Conservation (phyloP, 2,329 filamentous ascomycete species). For the Sarocladiaceae sp. region DNA sequence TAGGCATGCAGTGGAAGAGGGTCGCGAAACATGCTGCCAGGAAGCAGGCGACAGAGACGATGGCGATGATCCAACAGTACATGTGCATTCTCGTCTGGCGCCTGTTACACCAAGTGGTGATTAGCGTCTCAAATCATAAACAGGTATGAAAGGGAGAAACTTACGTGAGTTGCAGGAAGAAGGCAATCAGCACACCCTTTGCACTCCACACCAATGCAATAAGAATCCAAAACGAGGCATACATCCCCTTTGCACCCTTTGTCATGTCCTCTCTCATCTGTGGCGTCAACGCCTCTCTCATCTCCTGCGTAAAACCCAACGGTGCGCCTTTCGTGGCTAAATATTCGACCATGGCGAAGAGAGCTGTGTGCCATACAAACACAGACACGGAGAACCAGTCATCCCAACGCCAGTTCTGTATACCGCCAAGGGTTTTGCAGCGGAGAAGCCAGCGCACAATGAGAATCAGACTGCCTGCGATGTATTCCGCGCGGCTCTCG, state of each 20-base stretch:
- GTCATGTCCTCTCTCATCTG: conserved; percentile 4
- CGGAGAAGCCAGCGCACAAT: conserved; percentile 6
- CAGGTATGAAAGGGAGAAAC: not conserved
- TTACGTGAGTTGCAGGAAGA: conserved; percentile 10
- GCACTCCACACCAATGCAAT: conserved; percentile 10
- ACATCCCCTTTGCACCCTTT: conserved; percentile 9
- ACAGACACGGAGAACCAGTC: conserved; percentile 11
- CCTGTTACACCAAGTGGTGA: not conserved
- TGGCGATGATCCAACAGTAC: not conserved
- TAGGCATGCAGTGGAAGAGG: conserved; percentile 8
- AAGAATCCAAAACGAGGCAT: conserved; percentile 11
- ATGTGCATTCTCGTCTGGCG: conserved; percentile 3
- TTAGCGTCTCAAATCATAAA: not conserved
- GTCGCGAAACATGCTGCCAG: conserved; percentile 9
- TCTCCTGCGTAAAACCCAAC: conserved; percentile 9
- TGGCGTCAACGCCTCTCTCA: conserved; percentile 8
- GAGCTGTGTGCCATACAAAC: conserved; percentile 9
- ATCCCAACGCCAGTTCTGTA: conserved; percentile 8
- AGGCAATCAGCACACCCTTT: conserved; percentile 8
- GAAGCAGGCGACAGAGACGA: conserved; percentile 5
- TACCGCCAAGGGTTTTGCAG: not conserved
- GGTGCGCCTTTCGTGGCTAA: conserved; percentile 7
- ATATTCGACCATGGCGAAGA: conserved; percentile 10
- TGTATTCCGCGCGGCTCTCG: conserved; percentile 8
- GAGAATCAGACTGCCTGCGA: conserved; percentile 6